Base-by-base conservation (phyloP, 345 rosid species). In the Rhodamnia rubescens region DNA sequence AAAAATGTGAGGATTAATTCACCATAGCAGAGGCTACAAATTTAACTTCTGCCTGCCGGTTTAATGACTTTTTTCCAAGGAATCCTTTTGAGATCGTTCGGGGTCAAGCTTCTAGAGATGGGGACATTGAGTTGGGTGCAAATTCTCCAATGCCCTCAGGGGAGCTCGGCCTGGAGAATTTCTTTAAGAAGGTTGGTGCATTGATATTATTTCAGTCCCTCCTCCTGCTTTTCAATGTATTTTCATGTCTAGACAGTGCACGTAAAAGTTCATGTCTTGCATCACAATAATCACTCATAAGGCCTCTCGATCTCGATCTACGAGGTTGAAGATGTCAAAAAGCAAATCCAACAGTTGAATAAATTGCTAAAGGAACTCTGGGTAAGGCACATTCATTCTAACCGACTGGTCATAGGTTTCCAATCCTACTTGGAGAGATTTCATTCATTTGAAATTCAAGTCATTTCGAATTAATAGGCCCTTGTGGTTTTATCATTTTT, bases 251-350 rank as follows among this genome's bases (percentile, higher is more conserved):
- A n/a, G n/a, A n/a, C 42, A 40, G 5, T 40, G 42, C 42, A 40
- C 3, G 42, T 40, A 5, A 40, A 40, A 40, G 42, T 40, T 40
- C 42, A 22, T 83, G 36, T 54, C 32, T 52, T 57, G 44, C 64
- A 47, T 75, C 29, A 61, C 16, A 27, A 61, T 29, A 61, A 61
- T 14, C 44, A 80, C 26, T 56, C 78, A 40, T 50, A 24, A 54
- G 40, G 42, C n/a, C 50, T 40, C 42, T 40, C 42, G 5, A 40
- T 55, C 18, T 36, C 80, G 74, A 40, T 87, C 87, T 75, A 57
- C 59, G 89, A 95, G 99, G 96, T 97, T 87, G 93, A 95, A 89
- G 98, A 95, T 50, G 93, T 97, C 74, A 98, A 97, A 57, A 94
- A 91, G 89, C 96, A 93, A 91, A 90, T 91, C 85, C 98, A 92